A percentile compares a stretch with the other conserved stretches of the same genome.
phyloP scores from a whole-genome alignment of 2,329 filamentous ascomycete genomes.

The Xylaria sp. region DNA sequence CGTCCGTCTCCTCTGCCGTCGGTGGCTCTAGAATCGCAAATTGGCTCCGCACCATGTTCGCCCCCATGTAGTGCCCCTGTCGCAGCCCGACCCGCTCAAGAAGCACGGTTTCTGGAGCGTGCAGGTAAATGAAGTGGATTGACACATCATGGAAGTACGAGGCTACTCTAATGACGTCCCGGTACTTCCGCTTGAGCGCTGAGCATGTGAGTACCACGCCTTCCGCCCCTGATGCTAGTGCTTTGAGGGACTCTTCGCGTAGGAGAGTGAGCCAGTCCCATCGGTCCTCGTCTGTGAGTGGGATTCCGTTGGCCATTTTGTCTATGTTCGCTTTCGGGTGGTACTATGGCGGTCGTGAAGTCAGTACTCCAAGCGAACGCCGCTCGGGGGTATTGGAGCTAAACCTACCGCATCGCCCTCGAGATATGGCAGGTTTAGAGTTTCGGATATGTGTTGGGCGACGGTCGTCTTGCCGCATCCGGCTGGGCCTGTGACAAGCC shows the following conservation, averaged over 20 bases:
- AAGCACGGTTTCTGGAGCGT: slow-evolving; percentile 76
- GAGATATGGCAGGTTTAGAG: slow-evolving; percentile 71
- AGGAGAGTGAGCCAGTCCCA: slow-evolving; percentile 95
- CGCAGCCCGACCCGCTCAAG: slow-evolving; percentile 75
- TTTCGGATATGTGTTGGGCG: slow-evolving; percentile 66
- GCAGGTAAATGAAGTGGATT: slow-evolving; percentile 92
- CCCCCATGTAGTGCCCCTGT: slow-evolving; percentile 92
- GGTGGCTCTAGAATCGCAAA: slow-evolving; percentile 88
- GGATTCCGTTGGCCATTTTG: slow-evolving; percentile 86
- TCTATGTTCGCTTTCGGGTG: slow-evolving; percentile 80
- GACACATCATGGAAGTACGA: slow-evolving; percentile 76
- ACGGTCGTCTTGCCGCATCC: slow-evolving; percentile 82
- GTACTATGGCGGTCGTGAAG: slow-evolving; percentile 57
- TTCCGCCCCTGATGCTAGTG: slow-evolving; percentile 60
- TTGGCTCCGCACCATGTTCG: slow-evolving; percentile 92
- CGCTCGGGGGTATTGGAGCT: not conserved
- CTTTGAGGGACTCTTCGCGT: slow-evolving; percentile 68
- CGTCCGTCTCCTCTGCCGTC: slow-evolving; percentile 70
- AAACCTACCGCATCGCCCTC: slow-evolving; percentile 76
- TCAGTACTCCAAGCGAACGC: not conserved
- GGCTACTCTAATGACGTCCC: slow-evolving; percentile 85
- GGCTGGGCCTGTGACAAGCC: slow-evolving; percentile 79
- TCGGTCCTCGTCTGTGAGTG: slow-evolving; percentile 88
- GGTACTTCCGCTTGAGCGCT: slow-evolving; percentile 94
- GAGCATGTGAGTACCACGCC: slow-evolving; percentile 97